Percentiles rank a stretch among this genome's conserved stretches.
phyloP scores from a whole-genome alignment of 495 filamentous ascomycete species.

The Acidiella bohemica region DNA sequence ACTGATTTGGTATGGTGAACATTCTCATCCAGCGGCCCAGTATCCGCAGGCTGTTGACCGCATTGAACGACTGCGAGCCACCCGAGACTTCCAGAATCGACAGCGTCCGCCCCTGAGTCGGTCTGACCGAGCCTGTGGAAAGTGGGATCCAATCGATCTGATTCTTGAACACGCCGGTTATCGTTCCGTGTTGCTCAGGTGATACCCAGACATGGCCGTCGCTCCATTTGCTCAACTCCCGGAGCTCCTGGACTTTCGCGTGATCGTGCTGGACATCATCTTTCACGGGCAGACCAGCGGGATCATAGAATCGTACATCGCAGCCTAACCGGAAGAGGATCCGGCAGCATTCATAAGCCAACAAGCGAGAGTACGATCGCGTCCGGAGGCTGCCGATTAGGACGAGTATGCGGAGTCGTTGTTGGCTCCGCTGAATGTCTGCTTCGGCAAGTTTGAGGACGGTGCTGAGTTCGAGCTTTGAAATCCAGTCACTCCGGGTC shows the following conservation, averaged over 20 bases:
- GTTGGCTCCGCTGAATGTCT: constrained; percentile 31
- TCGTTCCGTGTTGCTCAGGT: constrained; percentile 57
- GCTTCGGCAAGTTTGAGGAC: constrained; percentile 38
- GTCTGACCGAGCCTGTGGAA: constrained; percentile 46
- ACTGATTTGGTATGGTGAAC: constrained; percentile 61
- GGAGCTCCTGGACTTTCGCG: constrained; percentile 51
- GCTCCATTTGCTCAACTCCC: constrained; percentile 49
- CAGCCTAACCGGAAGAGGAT: constrained; percentile 54
- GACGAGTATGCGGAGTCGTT: constrained; percentile 47
- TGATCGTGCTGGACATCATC: constrained; percentile 46
- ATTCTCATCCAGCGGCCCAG: constrained; percentile 67
- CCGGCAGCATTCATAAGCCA: constrained; percentile 47
- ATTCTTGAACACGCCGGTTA: constrained; percentile 61
- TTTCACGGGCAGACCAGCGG: constrained; percentile 47
- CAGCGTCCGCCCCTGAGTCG: constrained; percentile 56
- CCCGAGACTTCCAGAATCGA: constrained; percentile 52
- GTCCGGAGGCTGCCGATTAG: constrained; percentile 48
- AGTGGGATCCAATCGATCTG: constrained; percentile 68
- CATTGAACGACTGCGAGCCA: constrained; percentile 59
- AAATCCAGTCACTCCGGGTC: constrained; percentile 39
- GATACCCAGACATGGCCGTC: constrained; percentile 58
- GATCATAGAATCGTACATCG: constrained; percentile 54
- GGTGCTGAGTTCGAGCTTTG: constrained; percentile 41
- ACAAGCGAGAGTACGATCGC: constrained; percentile 43
- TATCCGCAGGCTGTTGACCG: constrained; percentile 54